Conservation (phyloP, 108 stramenopile genomes). For the Aureococcus anophagefferens region DNA sequence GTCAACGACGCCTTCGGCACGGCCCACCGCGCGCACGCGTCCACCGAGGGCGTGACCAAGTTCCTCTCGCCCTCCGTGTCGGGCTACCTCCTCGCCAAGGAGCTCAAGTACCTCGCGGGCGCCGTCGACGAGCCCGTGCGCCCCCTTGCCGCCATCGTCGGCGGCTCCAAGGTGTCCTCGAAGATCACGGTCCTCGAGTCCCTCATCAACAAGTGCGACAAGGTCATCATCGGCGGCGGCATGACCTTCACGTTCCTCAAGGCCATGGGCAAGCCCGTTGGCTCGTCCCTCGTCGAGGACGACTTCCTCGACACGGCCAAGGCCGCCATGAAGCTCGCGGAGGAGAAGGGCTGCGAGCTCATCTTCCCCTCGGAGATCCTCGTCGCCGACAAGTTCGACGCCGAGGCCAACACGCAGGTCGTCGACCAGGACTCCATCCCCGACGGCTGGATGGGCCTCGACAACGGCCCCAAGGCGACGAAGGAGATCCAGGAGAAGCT, state of each 20-base stretch:
- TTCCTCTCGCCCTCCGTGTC: slow-evolving; percentile 73
- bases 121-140: slow-evolving; percentile 87
- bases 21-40: slow-evolving; percentile 99
- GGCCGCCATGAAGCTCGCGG: slow-evolving; percentile 78
- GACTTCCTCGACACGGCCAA: slow-evolving; percentile 92
- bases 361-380: slow-evolving; percentile 89
- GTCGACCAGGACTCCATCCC: slow-evolving; percentile 78
- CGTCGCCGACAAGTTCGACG: slow-evolving; percentile 77
- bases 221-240: slow-evolving; percentile 95
- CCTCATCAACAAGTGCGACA: slow-evolving; percentile 97
- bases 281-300: slow-evolving; percentile 91
- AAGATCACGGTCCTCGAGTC: slow-evolving; percentile 98
- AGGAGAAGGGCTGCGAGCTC: slow-evolving; percentile 59
- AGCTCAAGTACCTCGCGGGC: slow-evolving; percentile 96
- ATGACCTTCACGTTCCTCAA: slow-evolving; percentile 99
- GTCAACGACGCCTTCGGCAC: slow-evolving; percentile 99
- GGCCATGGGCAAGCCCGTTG: slow-evolving; percentile 83
- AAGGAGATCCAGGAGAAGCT: slow-evolving; percentile 75
- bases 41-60: slow-evolving; percentile 97
- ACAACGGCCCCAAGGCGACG: slow-evolving; percentile 87
- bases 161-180: slow-evolving; percentile 99
- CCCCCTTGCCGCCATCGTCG: slow-evolving; percentile 98
- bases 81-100: slow-evolving; percentile 93
- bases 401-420: slow-evolving; percentile 74
- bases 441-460: slow-evolving; percentile 99